These are phyloP conservation scores for Tuber umbilicatum DNA, from an alignment of 495 filamentous ascomycete species.

Conservation along the genomic window DNA sequence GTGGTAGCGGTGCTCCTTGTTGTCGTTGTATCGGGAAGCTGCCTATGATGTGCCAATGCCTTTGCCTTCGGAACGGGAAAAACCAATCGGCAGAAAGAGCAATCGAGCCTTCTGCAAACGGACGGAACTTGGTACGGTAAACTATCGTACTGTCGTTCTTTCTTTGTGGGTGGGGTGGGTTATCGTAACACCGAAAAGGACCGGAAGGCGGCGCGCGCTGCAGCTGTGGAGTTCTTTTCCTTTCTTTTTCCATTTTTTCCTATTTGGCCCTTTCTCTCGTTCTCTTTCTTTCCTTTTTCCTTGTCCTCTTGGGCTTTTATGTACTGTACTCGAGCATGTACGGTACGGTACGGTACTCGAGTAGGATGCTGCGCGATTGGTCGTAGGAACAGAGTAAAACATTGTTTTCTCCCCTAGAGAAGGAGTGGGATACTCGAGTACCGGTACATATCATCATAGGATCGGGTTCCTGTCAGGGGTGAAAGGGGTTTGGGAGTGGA, in stretches of 20 bases:
- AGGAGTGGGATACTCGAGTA: not conserved
- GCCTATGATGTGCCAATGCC: constrained; percentile 1
- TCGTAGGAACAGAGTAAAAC: constrained; percentile 4
- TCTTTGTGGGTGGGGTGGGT: constrained; percentile 1
- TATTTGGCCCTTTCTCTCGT: not conserved
- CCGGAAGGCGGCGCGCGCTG: constrained; percentile 1
- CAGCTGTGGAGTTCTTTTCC: not conserved
- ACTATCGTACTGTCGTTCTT: not conserved
- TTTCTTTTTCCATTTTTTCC: not conserved
- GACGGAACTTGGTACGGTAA: constrained; percentile 2
- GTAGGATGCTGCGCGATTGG: not conserved
- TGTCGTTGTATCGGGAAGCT: not conserved
- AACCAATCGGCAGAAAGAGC: not conserved
- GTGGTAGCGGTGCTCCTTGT: not conserved
- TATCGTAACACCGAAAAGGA: not conserved
- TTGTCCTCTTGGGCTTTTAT: not conserved
- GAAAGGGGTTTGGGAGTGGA: not conserved
- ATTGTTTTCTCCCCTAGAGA: not conserved
- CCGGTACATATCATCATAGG: not conserved
- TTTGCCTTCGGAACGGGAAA: not conserved
- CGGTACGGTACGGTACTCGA: too few species aligned
- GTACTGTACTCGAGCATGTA: too few species aligned
- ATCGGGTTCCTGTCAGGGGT: not conserved
- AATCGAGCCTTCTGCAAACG: constrained; percentile 3
- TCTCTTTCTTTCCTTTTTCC: not conserved